A percentile compares a stretch with the other conserved stretches of the same genome.
Conservation (phyloP, 495 filamentous ascomycete species). For the Aspergillus nidulans region DNA sequence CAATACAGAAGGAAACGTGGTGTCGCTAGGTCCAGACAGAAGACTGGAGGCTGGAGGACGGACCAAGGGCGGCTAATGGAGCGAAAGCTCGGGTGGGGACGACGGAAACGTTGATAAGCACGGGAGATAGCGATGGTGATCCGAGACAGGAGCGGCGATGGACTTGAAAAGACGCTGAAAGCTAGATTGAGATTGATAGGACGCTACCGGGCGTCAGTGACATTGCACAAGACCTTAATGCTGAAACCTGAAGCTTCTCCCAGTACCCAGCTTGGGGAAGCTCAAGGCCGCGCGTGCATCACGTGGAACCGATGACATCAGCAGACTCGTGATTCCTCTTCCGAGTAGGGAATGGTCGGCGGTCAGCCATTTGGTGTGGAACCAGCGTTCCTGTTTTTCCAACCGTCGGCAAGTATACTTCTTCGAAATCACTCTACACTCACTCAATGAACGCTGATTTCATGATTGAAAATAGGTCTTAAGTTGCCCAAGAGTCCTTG, state of each 20-base stretch:
- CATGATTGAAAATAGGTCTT: not conserved
- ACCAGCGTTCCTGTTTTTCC: not conserved
- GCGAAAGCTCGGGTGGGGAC: conserved; percentile 9
- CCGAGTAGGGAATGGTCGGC: not conserved
- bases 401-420: not conserved
- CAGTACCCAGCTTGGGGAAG: not conserved
- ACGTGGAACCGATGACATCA: conserved; percentile 19
- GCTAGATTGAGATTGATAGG: not conserved
- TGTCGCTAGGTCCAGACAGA: not conserved
- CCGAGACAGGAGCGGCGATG: not conserved
- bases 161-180: not conserved
- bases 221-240: not conserved
- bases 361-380: not conserved
- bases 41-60: not conserved
- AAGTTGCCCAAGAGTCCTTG: not conserved
- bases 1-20: conserved; percentile 2
- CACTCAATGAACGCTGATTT: not conserved
- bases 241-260: not conserved
- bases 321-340: not conserved
- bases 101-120: conserved; percentile 3
- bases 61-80: too few species aligned
- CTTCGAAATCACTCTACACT: not conserved
- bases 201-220: not conserved
- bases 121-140: not conserved
- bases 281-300: conserved; percentile 15